Conservation (phyloP, 805 yeast genomes). For the Ogataea glucozyma region DNA sequence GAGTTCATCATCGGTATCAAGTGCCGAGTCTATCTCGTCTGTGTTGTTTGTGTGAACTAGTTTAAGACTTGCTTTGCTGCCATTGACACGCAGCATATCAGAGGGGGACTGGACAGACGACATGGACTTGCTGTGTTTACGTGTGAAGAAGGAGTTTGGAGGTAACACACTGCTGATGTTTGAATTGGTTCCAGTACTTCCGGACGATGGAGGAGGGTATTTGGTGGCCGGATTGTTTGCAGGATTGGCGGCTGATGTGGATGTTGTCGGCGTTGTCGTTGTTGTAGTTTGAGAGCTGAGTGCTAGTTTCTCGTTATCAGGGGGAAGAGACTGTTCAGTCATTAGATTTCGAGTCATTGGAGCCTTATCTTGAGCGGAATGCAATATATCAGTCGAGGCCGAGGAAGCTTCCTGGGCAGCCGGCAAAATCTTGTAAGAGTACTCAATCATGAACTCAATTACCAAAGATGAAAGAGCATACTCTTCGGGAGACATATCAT, state of each 20-base stretch:
- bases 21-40: slow-evolving; percentile 30
- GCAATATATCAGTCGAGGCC: not conserved
- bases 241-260: too few relatives aligned
- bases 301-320: not conserved
- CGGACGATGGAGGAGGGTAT: slow-evolving; percentile 7
- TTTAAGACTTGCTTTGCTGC: slow-evolving; percentile 13
- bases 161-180: slow-evolving; percentile 11
- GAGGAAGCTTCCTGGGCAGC: slow-evolving; percentile 33
- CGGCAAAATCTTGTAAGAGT: slow-evolving; percentile 76
- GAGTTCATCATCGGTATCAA: slow-evolving; percentile 25
- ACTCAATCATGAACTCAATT: slow-evolving; percentile 84
- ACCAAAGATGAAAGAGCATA: slow-evolving; percentile 84
- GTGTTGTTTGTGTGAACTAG: slow-evolving; percentile 14
- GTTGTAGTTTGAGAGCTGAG: not conserved
- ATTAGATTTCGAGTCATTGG: not conserved
- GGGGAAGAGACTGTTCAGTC: not conserved
- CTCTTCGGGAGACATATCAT: slow-evolving; percentile 90
- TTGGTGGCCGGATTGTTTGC: slow-evolving; percentile 1
- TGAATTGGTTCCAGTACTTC: too few relatives aligned
- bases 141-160: slow-evolving; percentile 22
- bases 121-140: slow-evolving; percentile 43
- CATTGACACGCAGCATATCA: slow-evolving; percentile 37
- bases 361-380: not conserved
- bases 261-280: too few relatives aligned
- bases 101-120: slow-evolving; percentile 48